These are phyloP conservation scores for Erodium trifolium DNA, from an alignment of 441 rosid species.

Conservation along the genomic window DNA sequence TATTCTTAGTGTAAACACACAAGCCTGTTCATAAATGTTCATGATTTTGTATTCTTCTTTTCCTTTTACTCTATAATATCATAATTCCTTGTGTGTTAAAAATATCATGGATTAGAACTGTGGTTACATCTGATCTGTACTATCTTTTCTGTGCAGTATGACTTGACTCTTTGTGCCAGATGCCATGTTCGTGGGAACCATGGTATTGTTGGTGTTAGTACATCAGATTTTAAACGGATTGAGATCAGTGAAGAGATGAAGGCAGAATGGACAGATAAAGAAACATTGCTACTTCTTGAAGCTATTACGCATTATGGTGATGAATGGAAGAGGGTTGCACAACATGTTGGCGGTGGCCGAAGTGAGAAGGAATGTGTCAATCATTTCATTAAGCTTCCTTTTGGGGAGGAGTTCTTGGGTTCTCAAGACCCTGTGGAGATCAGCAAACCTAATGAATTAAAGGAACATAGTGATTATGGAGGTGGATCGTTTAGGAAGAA, in stretches of 20 bases:
- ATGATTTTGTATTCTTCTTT: neutral
- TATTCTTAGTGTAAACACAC: neutral
- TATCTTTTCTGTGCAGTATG: constrained; percentile 40
- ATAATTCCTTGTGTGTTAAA: neutral
- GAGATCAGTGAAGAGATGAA: constrained; percentile 69
- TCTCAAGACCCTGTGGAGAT: constrained; percentile 38
- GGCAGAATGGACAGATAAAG: constrained; percentile 85
- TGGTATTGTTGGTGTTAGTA: constrained; percentile 55
- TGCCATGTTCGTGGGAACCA: constrained; percentile 90
- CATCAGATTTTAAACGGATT: constrained; percentile 78
- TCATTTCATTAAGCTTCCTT: constrained; percentile 79
- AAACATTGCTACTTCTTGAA: constrained; percentile 71
- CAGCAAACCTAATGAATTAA: constrained; percentile 26
- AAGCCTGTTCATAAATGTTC: neutral
- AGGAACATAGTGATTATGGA: constrained; percentile 28
- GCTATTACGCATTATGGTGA: constrained; percentile 73
- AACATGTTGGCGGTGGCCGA: constrained; percentile 62
- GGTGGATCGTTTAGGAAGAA: constrained; percentile 39
- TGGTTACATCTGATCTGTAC: constrained; percentile 4
- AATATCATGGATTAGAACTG: neutral
- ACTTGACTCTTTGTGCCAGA: constrained; percentile 85
- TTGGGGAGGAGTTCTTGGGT: constrained; percentile 57
- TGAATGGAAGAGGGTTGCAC: constrained; percentile 90
- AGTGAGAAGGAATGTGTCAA: constrained; percentile 73
- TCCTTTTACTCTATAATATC: neutral